Evolutionary conservation across 2,329 filamentous ascomycete genomes (phyloP).

Genomic region (Xylaria sp.): DNA sequence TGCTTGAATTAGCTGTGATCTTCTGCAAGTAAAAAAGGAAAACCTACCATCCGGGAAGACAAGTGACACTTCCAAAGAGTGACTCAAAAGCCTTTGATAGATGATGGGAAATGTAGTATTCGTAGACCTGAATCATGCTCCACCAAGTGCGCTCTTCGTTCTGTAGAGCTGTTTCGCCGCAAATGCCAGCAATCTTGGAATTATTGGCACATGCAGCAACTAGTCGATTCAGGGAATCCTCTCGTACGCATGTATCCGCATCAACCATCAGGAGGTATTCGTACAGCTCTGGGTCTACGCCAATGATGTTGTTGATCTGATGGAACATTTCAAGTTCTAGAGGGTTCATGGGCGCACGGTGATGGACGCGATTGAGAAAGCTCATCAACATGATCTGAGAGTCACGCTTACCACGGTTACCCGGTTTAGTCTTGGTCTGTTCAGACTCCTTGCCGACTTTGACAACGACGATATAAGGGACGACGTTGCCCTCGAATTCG

Average conservation of each 20-base stretch:
- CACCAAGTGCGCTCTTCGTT: slow-evolving; percentile 97
- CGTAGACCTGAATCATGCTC: slow-evolving; percentile 99
- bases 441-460: slow-evolving; percentile 98
- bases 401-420: slow-evolving; percentile 98
- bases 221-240: slow-evolving; percentile 91
- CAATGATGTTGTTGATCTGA: slow-evolving; percentile 99
- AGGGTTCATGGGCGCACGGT: slow-evolving; percentile 92
- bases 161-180: slow-evolving; percentile 94
- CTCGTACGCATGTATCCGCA: slow-evolving; percentile 92
- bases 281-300: slow-evolving; percentile 96
- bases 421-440: slow-evolving; percentile 88
- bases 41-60: slow-evolving; percentile 97
- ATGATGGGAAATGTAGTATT: slow-evolving; percentile 99
- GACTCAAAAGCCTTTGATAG: slow-evolving; percentile 97
- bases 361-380: slow-evolving; percentile 97
- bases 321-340: slow-evolving; percentile 98
- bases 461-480: slow-evolving; percentile 94
- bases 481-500: slow-evolving; percentile 96
- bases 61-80: slow-evolving; percentile 96
- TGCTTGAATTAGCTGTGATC: slow-evolving; percentile 58
- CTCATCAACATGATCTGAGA: slow-evolving; percentile 96
- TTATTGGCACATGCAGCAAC: slow-evolving; percentile 94
- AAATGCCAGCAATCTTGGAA: slow-evolving; percentile 96
- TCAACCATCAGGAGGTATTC: slow-evolving; percentile 98
- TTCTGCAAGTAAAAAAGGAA: not conserved